These are phyloP conservation scores for Trichoderma afroharzianum DNA, from an alignment of 2,329 filamentous ascomycete genomes.

Conservation along the genomic window DNA sequence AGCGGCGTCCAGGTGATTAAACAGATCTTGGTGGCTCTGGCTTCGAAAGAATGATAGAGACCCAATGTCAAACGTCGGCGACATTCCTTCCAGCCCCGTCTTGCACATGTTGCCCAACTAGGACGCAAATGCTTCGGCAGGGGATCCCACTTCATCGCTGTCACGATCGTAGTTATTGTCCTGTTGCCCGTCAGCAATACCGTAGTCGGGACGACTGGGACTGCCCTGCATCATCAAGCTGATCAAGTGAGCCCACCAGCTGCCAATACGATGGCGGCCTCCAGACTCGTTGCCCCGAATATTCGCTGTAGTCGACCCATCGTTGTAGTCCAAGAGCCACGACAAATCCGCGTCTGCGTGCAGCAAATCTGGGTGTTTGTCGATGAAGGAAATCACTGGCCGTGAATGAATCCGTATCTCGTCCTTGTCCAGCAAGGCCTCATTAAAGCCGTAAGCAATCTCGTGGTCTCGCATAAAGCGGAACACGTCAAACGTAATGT, in stretches of 20 bases:
- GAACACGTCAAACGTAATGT: conserved; percentile 81
- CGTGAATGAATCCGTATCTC: conserved; percentile 43
- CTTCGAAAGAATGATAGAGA: conserved; percentile 49
- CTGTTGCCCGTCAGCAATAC: conserved; percentile 16
- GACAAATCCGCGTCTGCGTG: conserved; percentile 46
- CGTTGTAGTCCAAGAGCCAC: conserved; percentile 40
- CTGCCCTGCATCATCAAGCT: conserved; percentile 23
- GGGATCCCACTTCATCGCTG: conserved; percentile 21
- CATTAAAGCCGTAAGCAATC: conserved; percentile 69
- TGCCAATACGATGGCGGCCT: neutral
- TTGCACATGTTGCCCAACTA: conserved; percentile 43
- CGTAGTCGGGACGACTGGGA: conserved; percentile 16
- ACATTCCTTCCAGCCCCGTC: conserved; percentile 47
- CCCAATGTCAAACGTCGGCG: conserved; percentile 54
- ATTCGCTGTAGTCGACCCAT: neutral
- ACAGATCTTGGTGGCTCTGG: conserved; percentile 44
- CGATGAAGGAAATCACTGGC: conserved; percentile 44
- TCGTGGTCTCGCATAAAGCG: conserved; percentile 80
- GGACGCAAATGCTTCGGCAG: conserved; percentile 30
- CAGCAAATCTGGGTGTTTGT: conserved; percentile 41
- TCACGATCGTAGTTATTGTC: conserved; percentile 16
- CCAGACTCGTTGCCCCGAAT: neutral
- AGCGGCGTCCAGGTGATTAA: conserved; percentile 46
- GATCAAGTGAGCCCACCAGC: neutral
- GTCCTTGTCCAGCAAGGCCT: conserved; percentile 44